Percentiles rank a stretch among this genome's conserved stretches.
These are phyloP conservation scores for Gaultheria prostrata DNA, from an alignment of 148 eudicot species.

Conservation along the genomic window DNA sequence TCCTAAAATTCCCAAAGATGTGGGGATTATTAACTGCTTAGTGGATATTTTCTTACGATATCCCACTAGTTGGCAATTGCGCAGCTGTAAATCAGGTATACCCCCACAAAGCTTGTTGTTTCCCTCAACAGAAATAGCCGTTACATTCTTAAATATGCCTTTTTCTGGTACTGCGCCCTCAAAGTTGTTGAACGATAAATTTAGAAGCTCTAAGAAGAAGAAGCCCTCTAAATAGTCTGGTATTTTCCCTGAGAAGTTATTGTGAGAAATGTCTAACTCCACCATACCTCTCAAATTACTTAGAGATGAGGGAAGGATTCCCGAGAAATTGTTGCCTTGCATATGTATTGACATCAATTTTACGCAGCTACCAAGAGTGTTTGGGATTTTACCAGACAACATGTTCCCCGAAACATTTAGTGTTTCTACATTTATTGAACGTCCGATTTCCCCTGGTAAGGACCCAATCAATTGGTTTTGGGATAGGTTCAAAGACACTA, in stretches of 20 bases:
- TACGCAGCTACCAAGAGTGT: background rate
- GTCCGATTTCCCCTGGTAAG: background rate
- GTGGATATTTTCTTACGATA: background rate
- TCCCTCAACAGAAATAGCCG: too few species aligned
- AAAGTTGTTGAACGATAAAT: too few species aligned
- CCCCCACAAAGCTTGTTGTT: slow-evolving; percentile 33
- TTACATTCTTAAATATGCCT: too few species aligned
- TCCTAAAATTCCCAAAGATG: background rate
- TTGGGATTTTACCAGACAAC: background rate
- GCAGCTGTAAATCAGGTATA: slow-evolving; percentile 18
- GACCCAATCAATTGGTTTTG: background rate
- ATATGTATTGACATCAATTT: background rate
- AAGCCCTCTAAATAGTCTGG: background rate
- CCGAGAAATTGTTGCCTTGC: background rate
- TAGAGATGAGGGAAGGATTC: background rate
- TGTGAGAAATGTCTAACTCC: background rate
- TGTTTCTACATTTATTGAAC: background rate
- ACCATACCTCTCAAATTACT: background rate
- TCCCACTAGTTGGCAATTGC: slow-evolving; percentile 4
- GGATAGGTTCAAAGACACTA: background rate
- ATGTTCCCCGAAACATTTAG: background rate
- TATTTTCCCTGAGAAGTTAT: slow-evolving; percentile 9
- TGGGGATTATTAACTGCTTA: background rate
- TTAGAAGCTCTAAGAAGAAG: background rate
- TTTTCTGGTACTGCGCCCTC: too few species aligned